Evolutionary conservation across 345 rosid genomes (phyloP).

Genomic region (Linum trigynum): DNA sequence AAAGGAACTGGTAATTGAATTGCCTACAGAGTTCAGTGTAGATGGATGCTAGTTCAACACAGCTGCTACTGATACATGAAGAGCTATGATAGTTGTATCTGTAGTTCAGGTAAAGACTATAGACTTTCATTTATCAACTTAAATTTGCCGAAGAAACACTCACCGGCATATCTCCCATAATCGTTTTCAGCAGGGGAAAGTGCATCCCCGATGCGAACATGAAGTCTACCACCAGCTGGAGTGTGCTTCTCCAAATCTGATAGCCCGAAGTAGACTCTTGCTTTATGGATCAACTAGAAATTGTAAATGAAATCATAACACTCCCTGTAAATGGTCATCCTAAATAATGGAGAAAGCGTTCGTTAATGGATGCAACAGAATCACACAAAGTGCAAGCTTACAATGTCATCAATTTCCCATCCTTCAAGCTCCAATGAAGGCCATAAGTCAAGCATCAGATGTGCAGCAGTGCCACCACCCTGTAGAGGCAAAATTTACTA

Average conservation of each 20-base stretch:
- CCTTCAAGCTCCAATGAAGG: conserved; percentile 70
- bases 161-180: conserved; percentile 54
- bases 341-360: neutral
- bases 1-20: neutral
- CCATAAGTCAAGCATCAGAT: conserved; percentile 67
- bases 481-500: conserved; percentile 1
- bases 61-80: neutral
- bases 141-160: conserved; percentile 8
- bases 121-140: neutral
- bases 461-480: conserved; percentile 96
- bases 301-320: conserved; percentile 18
- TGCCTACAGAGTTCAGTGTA: neutral
- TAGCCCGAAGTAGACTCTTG: conserved; percentile 53
- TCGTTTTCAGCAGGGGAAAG: conserved; percentile 30
- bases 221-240: conserved; percentile 45
- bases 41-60: neutral
- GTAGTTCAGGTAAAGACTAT: neutral
- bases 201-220: conserved; percentile 52
- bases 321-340: conserved; percentile 1
- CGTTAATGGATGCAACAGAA: neutral
- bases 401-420: conserved; percentile 68
- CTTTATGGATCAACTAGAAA: conserved; percentile 54
- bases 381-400: conserved; percentile 21
- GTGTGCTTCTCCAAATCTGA: conserved; percentile 56
- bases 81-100: neutral